Conservation (phyloP, 352 stramenopile species). For the Phytophthora melonis region DNA sequence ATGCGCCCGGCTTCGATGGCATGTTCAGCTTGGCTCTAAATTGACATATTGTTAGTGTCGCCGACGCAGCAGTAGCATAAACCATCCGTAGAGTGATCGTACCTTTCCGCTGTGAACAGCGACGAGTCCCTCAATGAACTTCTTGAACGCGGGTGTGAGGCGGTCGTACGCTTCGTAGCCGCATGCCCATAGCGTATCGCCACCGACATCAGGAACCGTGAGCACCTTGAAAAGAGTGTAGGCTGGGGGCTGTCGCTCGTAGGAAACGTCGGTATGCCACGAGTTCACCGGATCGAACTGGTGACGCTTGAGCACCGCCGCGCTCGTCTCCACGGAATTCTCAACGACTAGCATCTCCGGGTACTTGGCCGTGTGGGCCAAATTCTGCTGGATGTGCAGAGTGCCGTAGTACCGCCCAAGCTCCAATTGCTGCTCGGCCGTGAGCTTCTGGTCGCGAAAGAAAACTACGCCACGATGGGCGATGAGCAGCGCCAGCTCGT, state of each 20-base stretch:
- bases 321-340: conserved; percentile 13
- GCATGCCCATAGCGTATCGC: conserved; percentile 49
- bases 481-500: conserved; percentile 12
- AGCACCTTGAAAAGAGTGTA: conserved; percentile 29
- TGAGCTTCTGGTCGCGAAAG: conserved; percentile 11
- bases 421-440: conserved; percentile 5
- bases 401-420: conserved; percentile 9
- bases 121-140: conserved; percentile 44
- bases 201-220: conserved; percentile 36
- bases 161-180: conserved; percentile 52
- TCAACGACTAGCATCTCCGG: conserved; percentile 11
- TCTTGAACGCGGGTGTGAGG: conserved; percentile 44
- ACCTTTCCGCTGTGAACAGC: conserved; percentile 52
- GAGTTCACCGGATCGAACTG: conserved; percentile 29
- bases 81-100: not conserved
- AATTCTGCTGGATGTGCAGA: conserved; percentile 17
- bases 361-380: conserved; percentile 6
- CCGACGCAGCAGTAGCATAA: not conserved
- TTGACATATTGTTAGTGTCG: not conserved
- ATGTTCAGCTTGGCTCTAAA: conserved; percentile 32
- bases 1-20: conserved; percentile 19
- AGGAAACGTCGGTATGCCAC: conserved; percentile 47
- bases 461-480: conserved; percentile 7
- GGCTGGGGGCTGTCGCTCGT: conserved; percentile 37
- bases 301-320: conserved; percentile 13